phyloP scores from a whole-genome alignment of 352 stramenopile species.

The Pythium apleroticum region DNA sequence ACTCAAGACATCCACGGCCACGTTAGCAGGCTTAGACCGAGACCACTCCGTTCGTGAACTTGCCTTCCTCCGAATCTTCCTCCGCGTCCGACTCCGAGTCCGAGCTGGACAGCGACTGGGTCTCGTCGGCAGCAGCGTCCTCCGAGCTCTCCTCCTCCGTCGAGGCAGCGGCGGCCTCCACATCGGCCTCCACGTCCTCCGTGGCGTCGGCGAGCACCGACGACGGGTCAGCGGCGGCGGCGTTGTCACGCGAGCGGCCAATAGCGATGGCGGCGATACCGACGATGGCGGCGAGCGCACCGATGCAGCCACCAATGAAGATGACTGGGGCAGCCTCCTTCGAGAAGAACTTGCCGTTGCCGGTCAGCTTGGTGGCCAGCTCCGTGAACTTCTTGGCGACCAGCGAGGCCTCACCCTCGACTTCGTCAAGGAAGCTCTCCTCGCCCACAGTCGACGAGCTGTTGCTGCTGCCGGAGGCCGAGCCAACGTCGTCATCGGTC shows the following conservation, averaged over 20 bases:
- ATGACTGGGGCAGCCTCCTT: constrained; percentile 45
- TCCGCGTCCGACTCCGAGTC: constrained; percentile 46
- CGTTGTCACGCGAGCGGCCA: constrained; percentile 30
- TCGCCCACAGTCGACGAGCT: background rate
- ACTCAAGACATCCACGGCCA: constrained; percentile 36
- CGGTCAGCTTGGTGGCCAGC: constrained; percentile 57
- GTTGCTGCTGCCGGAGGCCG: background rate
- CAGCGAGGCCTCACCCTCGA: constrained; percentile 25
- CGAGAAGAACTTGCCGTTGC: constrained; percentile 39
- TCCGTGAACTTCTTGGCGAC: constrained; percentile 45
- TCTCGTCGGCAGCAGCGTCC: constrained; percentile 38
- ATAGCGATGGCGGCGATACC: constrained; percentile 60
- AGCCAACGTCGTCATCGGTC: background rate
- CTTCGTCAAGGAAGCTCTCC: background rate
- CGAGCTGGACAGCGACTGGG: constrained; percentile 48
- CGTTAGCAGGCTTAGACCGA: constrained; percentile 31
- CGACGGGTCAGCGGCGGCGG: constrained; percentile 22
- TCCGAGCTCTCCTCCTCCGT: constrained; percentile 19
- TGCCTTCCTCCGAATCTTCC: constrained; percentile 53
- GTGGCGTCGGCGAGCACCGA: constrained; percentile 46
- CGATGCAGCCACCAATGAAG: constrained; percentile 66
- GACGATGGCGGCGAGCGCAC: constrained; percentile 61
- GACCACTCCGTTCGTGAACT: constrained; percentile 51
- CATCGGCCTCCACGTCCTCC: constrained; percentile 63
- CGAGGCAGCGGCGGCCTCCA: constrained; percentile 43